Evolutionary conservation across 805 yeast species (phyloP), one percentile per base, ranked within the genome.

Genomic region (Cyberlindnera lachancei): DNA sequence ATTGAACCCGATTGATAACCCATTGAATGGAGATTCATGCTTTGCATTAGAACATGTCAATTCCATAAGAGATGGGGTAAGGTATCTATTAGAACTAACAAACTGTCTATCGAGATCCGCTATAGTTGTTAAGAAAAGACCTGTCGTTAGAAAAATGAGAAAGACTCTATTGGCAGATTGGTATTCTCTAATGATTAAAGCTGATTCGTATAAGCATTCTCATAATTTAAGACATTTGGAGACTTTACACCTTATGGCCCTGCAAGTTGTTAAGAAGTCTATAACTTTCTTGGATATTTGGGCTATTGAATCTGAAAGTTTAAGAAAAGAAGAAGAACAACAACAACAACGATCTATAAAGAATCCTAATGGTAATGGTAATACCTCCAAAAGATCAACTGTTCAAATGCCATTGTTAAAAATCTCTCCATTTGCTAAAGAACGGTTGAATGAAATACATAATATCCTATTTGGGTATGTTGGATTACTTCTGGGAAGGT

Each of bases 41-140:
- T 45, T 50, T 23, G 41, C 50, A 2, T 36, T 50, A 11, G 33
- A 30, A 3, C 43, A 44, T 19, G 67, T 83, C 32, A 82, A 82
- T 46, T 66, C 73, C 11, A 75, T 83, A 3, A 65, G 88, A 38
- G 84, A 79, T 52, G 90, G 92, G 20, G 84, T 83, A 2, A 66
- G 83, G 38, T 50, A 63, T 13, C 58, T 83, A 30, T 56, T 83
- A 22, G 78, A 75, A 38, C 67, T 70, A 32, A 80, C 90, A 0
- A 79, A 77, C 38, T 81, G 90, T 57, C 68, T 83, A 14, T 81
- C 92, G 2, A 62, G 92, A 42, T 73, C 86, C 1, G 78, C 79
- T 42, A 76, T 75, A 19, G 65, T 80, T 28, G 88, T 83, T 5
- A 73, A 75, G 40, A 66, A 68, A 39, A 67, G 72, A 31, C 78